Base-by-base conservation (phyloP, 2,329 filamentous ascomycete genomes). In the Alternaria rosae region DNA sequence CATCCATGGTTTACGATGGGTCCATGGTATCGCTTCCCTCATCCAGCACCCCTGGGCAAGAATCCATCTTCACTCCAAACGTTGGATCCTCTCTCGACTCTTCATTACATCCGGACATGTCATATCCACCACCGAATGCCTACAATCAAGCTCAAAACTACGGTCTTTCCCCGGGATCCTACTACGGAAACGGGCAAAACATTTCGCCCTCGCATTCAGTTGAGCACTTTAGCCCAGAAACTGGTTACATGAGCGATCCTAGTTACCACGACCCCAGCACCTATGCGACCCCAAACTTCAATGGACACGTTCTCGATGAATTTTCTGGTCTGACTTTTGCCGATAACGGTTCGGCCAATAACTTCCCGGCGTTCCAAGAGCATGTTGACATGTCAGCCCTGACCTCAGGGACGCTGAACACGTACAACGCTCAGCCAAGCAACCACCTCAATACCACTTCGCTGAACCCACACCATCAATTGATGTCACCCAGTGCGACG, bases 151-250 rank as follows among this genome's bases (percentile, higher is more conserved):
- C 64, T 30, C 70, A 73, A 42, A 74, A 66, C 48, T 74, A 76
- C 63, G 64, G 60, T 57, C 68, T 78, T 9, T 76, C 76, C 5
- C 74, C 76, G 42, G 67, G 60, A 44, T 64, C 66, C 15, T 73
- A 75, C 57, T 74, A 68, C 61, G 70, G 68, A 51, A 70, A 71
- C 57, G 74, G 71, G 30, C 72, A 75, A 41, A 76, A 70, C 53
- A 67, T 76, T 35, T 81, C 79, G 8, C 78, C 79, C 23, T 76
- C 76, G 26, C 74, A 76, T 57, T 79, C 78, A n/a, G 70, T 75
- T 57, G 78, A 80, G 35, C 73, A 80, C 45, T 64, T 79, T 32
- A 80, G 78, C 50, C 76, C 78, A 9, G 76, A 79, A 42, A 58
- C 65, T 25, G 70, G 74, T 13, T 79, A 79, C 52, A 62, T 73